Conservation (phyloP, 192 early-diverging fungal species). For the Geranomyces michiganensis region DNA sequence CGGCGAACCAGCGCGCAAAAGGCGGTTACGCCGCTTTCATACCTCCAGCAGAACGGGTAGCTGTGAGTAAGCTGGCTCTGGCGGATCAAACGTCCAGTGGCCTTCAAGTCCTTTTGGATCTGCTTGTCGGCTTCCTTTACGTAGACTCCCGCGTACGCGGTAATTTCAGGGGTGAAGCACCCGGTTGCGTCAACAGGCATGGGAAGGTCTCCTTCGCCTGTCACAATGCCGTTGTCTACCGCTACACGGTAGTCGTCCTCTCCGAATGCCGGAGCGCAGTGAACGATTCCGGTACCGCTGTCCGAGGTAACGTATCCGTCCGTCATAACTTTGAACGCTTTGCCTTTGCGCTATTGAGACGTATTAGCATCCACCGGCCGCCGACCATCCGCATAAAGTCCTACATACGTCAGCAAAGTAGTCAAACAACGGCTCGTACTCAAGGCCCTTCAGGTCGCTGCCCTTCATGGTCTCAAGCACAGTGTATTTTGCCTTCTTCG, state of each 20-base stretch:
- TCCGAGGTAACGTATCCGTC: conserved; percentile 93
- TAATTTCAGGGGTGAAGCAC: conserved; percentile 72
- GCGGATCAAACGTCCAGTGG: conserved; percentile 78
- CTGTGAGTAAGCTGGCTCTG: conserved; percentile 89
- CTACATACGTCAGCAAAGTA: conserved; percentile 63
- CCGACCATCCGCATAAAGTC: background rate
- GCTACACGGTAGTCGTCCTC: conserved; percentile 99
- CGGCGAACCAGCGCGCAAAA: too few species aligned
- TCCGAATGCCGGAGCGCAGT: conserved; percentile 96
- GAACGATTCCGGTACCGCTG: conserved; percentile 97
- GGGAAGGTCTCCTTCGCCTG: conserved; percentile 80
- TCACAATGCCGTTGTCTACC: conserved; percentile 76
- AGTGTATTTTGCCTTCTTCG: conserved; percentile 92
- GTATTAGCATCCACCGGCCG: background rate
- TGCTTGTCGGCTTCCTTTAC: conserved; percentile 98
- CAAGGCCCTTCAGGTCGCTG: conserved; percentile 75
- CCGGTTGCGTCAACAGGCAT: conserved; percentile 91
- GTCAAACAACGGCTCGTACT: conserved; percentile 91
- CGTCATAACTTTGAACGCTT: conserved; percentile 81
- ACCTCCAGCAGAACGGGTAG: conserved; percentile 97
- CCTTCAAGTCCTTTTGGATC: conserved; percentile 91
- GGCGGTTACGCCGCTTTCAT: background rate
- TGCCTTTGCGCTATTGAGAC: conserved; percentile 56
- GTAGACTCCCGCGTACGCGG: conserved; percentile 80
- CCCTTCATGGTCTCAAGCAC: conserved; percentile 80